These are phyloP conservation scores for Vitis vinifera DNA, from an alignment of 164 flowering plant genomes.

Conservation along the genomic window DNA sequence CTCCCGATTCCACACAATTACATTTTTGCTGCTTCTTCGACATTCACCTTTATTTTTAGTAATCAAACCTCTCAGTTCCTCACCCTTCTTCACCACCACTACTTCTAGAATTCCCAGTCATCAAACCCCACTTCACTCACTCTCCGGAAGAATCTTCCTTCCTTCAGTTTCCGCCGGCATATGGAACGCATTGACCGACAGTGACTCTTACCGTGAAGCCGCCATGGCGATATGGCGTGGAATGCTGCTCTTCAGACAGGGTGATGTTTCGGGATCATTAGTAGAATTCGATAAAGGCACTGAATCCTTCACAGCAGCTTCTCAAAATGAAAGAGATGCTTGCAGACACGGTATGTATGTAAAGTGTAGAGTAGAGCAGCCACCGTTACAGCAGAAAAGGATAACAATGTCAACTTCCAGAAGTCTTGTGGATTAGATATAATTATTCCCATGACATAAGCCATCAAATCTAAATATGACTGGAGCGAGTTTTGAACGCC, in stretches of 20 bases:
- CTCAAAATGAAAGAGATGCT: slow-evolving; percentile 66
- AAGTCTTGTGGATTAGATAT: slow-evolving; percentile 78
- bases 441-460: slow-evolving; percentile 68
- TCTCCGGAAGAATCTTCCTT: slow-evolving; percentile 53
- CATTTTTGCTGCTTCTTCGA: too few relatives aligned
- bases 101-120: slow-evolving; percentile 16
- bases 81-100: slow-evolving; percentile 17
- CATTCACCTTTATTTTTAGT: slow-evolving; percentile 14
- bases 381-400: slow-evolving; percentile 36
- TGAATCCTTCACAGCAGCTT: slow-evolving; percentile 24
- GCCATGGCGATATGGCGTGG: slow-evolving; percentile 60
- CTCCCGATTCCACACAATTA: too few relatives aligned
- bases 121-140: slow-evolving; percentile 20
- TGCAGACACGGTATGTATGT: slow-evolving; percentile 49
- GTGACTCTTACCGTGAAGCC: slow-evolving; percentile 60
- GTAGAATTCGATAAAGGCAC: slow-evolving; percentile 69
- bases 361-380: slow-evolving; percentile 52
- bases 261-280: slow-evolving; percentile 81
- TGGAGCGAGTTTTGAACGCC: slow-evolving; percentile 89
- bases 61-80: slow-evolving; percentile 11
- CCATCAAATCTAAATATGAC: slow-evolving; percentile 63
- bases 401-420: slow-evolving; percentile 57
- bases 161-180: slow-evolving; percentile 64
- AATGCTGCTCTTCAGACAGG: slow-evolving; percentile 88
- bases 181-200: slow-evolving; percentile 83